Conservation (phyloP, 2,329 filamentous ascomycete genomes). For the Aureobasidium sp. region DNA sequence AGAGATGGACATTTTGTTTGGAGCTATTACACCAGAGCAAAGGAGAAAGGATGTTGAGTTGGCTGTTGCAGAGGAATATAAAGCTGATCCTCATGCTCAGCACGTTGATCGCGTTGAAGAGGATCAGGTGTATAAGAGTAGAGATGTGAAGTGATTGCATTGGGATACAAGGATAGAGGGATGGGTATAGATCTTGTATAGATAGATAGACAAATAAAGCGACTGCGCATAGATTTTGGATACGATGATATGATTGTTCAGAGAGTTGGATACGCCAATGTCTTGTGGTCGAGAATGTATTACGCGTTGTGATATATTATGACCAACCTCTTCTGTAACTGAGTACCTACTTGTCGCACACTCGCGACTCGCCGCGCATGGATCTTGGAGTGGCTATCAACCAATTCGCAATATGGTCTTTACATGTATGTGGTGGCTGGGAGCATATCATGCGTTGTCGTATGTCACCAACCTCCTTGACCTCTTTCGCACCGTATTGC, state of each 20-base stretch:
- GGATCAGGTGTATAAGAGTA: background rate
- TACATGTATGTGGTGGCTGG: background rate
- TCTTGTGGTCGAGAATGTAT: too few species aligned
- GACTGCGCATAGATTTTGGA: background rate
- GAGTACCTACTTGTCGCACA: too few species aligned
- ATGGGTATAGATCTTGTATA: background rate
- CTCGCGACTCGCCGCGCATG: too few species aligned
- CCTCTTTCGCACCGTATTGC: background rate
- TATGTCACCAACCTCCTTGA: background rate
- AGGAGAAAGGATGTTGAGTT: constrained; percentile 28
- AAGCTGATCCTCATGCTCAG: constrained; percentile 14
- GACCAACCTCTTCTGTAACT: too few species aligned
- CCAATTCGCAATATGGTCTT: too few species aligned
- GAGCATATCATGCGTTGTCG: background rate
- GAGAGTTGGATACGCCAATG: too few species aligned
- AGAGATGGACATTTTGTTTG: constrained; percentile 27
- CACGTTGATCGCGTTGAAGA: constrained; percentile 14
- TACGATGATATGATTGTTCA: background rate
- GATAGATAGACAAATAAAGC: background rate
- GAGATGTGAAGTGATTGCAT: background rate
- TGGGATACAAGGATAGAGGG: background rate
- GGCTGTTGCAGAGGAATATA: constrained; percentile 18
- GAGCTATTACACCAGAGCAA: constrained; percentile 26
- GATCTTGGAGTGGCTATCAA: too few species aligned
- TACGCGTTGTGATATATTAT: too few species aligned